Evolutionary conservation across 2,329 filamentous ascomycete species (phyloP).

Genomic region (Apiospora aurea): DNA sequence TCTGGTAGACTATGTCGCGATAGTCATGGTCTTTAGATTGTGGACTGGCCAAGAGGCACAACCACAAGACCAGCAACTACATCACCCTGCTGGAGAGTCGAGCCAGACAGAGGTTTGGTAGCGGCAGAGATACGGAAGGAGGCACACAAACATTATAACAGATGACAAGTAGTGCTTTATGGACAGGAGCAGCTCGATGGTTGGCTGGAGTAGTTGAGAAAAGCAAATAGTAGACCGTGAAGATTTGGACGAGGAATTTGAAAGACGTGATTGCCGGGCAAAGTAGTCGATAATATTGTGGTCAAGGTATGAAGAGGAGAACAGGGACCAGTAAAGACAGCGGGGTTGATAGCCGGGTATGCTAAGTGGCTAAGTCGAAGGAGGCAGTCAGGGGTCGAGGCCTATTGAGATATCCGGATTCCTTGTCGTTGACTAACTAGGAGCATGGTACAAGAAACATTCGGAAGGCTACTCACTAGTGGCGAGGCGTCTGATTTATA

Average conservation of each 20-base stretch:
- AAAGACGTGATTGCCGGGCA: constrained; percentile 25
- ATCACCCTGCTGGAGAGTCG: not conserved
- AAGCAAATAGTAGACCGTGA: constrained; percentile 1
- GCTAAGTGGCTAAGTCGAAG: constrained; percentile 26
- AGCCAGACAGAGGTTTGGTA: constrained; percentile 14
- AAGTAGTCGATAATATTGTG: constrained; percentile 25
- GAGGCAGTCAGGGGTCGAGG: constrained; percentile 32
- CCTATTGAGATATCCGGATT: constrained; percentile 38
- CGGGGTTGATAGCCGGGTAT: constrained; percentile 33
- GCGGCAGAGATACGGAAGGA: constrained; percentile 25
- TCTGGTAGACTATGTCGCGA: constrained; percentile 9
- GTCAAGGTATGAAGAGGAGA: constrained; percentile 10
- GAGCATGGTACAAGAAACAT: constrained; percentile 22
- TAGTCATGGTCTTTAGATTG: constrained; percentile 3
- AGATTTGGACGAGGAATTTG: constrained; percentile 15
- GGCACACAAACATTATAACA: constrained; percentile 31
- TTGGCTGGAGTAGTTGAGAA: not conserved
- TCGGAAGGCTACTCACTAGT: constrained; percentile 1
- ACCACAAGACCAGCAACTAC: not conserved
- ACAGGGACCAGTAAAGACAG: constrained; percentile 26
- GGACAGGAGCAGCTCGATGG: not conserved
- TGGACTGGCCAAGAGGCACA: constrained; percentile 3
- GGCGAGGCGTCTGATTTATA: constrained; percentile 28
- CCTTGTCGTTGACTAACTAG: constrained; percentile 23
- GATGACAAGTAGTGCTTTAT: constrained; percentile 20